Evolutionary conservation across 805 yeast species (phyloP).

Genomic region (Kodamaea sagamina): DNA sequence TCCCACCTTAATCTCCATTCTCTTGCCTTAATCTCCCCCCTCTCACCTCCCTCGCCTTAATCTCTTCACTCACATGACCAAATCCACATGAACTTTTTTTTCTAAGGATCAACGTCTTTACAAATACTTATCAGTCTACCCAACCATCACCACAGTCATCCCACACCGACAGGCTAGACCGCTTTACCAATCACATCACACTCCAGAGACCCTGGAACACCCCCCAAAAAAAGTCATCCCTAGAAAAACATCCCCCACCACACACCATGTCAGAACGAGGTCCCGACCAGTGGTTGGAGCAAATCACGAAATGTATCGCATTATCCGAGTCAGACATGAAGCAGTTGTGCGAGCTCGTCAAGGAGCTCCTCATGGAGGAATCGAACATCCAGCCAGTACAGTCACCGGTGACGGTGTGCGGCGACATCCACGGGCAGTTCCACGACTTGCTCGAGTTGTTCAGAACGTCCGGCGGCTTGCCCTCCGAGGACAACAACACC

Average conservation of each 20-base stretch:
- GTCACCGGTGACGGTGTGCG: slow-evolving; percentile 93
- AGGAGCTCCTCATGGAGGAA: slow-evolving; percentile 93
- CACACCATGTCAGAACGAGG: slow-evolving; percentile 66
- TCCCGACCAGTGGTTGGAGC: slow-evolving; percentile 96
- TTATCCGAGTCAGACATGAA: slow-evolving; percentile 93
- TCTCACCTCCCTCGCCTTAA: slow-evolving; percentile 2
- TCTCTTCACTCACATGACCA: slow-evolving; percentile 1
- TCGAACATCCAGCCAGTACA: slow-evolving; percentile 92
- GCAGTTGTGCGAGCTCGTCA: slow-evolving; percentile 91
- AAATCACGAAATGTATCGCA: slow-evolving; percentile 84
- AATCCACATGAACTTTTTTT: background rate
- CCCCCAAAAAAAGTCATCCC: too few species aligned
- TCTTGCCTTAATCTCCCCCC: background rate
- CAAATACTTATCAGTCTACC: background rate
- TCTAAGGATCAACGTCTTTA: background rate
- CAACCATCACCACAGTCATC: background rate
- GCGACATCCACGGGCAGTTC: slow-evolving; percentile 97
- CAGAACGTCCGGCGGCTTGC: slow-evolving; percentile 90
- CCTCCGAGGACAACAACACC: slow-evolving; percentile 65
- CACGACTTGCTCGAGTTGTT: slow-evolving; percentile 91
- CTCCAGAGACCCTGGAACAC: too few species aligned
- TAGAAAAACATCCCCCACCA: background rate
- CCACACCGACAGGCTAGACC: too few species aligned
- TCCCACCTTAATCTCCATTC: background rate
- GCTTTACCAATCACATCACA: too few species aligned